These are phyloP conservation scores for Neonectria faginata DNA, from an alignment of 2,329 filamentous ascomycete genomes.

Conservation along the genomic window DNA sequence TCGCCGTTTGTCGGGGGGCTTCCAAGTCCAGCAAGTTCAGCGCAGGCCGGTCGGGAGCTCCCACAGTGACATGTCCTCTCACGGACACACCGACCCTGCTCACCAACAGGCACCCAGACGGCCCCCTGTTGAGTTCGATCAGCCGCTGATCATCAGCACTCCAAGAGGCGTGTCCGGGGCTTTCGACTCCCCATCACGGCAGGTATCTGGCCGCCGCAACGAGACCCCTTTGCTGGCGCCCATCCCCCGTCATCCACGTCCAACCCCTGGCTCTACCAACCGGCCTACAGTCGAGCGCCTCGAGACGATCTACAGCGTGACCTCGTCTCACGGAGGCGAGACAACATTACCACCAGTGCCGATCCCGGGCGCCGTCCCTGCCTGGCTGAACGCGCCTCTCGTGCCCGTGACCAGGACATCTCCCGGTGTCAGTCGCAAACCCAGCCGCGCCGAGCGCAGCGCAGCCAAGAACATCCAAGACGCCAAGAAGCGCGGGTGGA, in stretches of 20 bases:
- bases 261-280: conserved; percentile 47
- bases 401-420: conserved; percentile 51
- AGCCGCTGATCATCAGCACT: conserved; percentile 71
- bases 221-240: conserved; percentile 65
- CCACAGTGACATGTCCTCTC: conserved; percentile 39
- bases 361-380: conserved; percentile 42
- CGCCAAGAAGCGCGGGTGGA: conserved; percentile 69
- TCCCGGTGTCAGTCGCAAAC: conserved; percentile 59
- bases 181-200: conserved; percentile 59
- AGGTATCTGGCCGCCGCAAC: conserved; percentile 47
- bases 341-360: conserved; percentile 23
- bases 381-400: conserved; percentile 53
- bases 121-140: conserved; percentile 53
- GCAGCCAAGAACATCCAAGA: conserved; percentile 73
- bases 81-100: conserved; percentile 38
- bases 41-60: conserved; percentile 55
- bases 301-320: conserved; percentile 65
- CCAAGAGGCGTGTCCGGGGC: conserved; percentile 66
- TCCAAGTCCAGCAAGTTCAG: conserved; percentile 55
- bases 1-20: conserved; percentile 58
- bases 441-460: conserved; percentile 69
- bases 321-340: conserved; percentile 38
- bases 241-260: conserved; percentile 63
- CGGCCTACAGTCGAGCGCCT: conserved; percentile 65
- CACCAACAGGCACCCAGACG: conserved; percentile 26